Conservation (phyloP, 495 filamentous ascomycete genomes). For the Friedmanniomyces simplex region DNA sequence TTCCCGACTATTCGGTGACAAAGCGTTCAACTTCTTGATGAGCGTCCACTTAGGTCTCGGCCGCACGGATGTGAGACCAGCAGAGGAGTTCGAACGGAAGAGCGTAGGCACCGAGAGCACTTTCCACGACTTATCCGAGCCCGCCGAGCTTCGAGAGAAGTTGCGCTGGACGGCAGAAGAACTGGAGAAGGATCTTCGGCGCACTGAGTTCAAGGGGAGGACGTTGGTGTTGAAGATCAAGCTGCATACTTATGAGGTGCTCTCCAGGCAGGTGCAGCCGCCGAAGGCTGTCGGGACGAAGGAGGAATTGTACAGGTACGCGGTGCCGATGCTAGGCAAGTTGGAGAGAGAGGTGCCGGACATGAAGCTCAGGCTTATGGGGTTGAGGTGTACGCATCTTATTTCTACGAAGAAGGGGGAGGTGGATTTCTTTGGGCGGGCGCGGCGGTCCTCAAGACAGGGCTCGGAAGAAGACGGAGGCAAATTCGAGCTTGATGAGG, state of each 20-base stretch:
- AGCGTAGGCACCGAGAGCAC: slow-evolving; percentile 91
- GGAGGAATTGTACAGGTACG: slow-evolving; percentile 73
- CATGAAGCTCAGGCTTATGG: slow-evolving; percentile 79
- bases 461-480: slow-evolving; percentile 15
- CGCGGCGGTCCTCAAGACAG: slow-evolving; percentile 6
- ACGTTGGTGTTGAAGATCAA: slow-evolving; percentile 90
- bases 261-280: slow-evolving; percentile 67
- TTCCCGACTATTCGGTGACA: slow-evolving; percentile 74
- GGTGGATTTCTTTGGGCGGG: slow-evolving; percentile 69
- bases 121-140: slow-evolving; percentile 68
- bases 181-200: slow-evolving; percentile 74
- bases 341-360: slow-evolving; percentile 76
- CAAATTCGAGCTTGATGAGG: slow-evolving; percentile 20
- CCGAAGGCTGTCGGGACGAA: slow-evolving; percentile 59
- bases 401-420: slow-evolving; percentile 69
- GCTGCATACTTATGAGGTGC: slow-evolving; percentile 84
- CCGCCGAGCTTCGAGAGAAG: slow-evolving; percentile 60
- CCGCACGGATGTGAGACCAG: slow-evolving; percentile 75
- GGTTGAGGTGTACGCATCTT: slow-evolving; percentile 75
- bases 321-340: slow-evolving; percentile 74
- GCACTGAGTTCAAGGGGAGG: slow-evolving; percentile 73
- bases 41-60: slow-evolving; percentile 79
- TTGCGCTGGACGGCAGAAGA: slow-evolving; percentile 72
- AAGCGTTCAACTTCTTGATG: slow-evolving; percentile 77
- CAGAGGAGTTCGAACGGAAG: slow-evolving; percentile 83